Conservation (phyloP, 768 basidiomycete genomes). For the Pleurotus tuoliensis region DNA sequence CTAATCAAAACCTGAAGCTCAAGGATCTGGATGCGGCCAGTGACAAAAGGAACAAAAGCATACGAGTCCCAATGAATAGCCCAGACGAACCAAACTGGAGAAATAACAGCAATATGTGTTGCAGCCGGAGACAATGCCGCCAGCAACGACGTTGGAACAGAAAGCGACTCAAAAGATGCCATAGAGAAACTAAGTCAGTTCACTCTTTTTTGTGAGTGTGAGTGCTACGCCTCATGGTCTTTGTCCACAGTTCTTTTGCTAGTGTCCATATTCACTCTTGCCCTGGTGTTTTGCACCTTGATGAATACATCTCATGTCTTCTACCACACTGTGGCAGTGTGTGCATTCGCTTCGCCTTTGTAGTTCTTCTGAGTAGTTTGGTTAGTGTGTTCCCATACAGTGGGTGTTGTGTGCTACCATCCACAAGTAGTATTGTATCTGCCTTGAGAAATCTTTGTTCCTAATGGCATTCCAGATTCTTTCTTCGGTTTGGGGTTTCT, state of each 20-base stretch:
- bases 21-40: too few species aligned
- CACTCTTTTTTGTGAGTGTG: not conserved
- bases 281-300: conserved; percentile 12
- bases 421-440: conserved; percentile 15
- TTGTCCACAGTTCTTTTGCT: conserved; percentile 13
- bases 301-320: too few species aligned
- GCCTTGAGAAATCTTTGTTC: conserved; percentile 9
- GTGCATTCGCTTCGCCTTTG: conserved; percentile 13
- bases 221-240: conserved; percentile 10
- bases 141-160: too few species aligned
- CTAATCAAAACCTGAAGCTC: too few species aligned
- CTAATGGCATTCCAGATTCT: conserved; percentile 11
- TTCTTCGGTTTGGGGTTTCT: not conserved
- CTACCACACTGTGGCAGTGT: conserved; percentile 10
- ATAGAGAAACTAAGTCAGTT: not conserved
- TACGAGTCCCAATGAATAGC: too few species aligned
- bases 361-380: conserved; percentile 6
- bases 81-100: too few species aligned
- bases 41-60: too few species aligned
- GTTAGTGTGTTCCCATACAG: too few species aligned
- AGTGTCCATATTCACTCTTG: conserved; percentile 20
- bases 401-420: conserved; percentile 19
- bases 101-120: too few species aligned
- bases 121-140: too few species aligned
- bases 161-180: too few species aligned